A percentile compares a stretch with the other conserved stretches of the same genome.
Evolutionary conservation across 495 filamentous ascomycete genomes (phyloP).

Genomic region (Poronia punctata): DNA sequence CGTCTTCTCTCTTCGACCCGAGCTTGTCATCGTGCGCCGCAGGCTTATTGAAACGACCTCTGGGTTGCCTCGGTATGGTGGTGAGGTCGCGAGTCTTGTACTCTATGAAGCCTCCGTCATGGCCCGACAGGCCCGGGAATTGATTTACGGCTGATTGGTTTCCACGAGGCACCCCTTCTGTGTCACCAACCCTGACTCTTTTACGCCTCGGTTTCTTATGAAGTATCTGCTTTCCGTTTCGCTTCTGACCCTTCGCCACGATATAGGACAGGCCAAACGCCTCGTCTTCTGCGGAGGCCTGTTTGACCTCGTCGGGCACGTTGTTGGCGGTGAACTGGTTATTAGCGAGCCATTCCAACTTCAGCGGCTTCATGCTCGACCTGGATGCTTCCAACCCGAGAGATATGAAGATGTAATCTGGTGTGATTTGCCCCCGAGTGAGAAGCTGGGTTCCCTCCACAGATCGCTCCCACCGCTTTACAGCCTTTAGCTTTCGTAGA

Average conservation of each 20-base stretch:
- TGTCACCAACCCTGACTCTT: no score
- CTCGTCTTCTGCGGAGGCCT: conserved; percentile 17
- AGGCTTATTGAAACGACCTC: conserved; percentile 30
- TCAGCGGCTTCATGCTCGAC: conserved; percentile 15
- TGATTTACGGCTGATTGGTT: neutral
- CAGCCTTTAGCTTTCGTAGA: conserved; percentile 26
- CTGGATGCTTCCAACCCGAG: conserved; percentile 18
- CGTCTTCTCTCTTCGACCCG: conserved; percentile 35
- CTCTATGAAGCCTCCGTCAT: conserved; percentile 24
- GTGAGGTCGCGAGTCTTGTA: conserved; percentile 34
- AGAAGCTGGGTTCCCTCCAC: conserved; percentile 19
- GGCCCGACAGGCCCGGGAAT: neutral
- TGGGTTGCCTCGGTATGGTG: conserved; percentile 26
- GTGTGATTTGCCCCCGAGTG: conserved; percentile 17
- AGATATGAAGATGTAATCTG: conserved; percentile 30
- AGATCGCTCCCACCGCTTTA: conserved; percentile 36
- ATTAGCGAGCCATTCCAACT: conserved; percentile 26
- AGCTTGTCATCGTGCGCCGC: conserved; percentile 22
- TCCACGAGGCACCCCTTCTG: neutral
- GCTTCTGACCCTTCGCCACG: neutral
- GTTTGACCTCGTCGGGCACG: conserved; percentile 35
- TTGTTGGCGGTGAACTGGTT: conserved; percentile 34
- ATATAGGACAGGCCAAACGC: conserved; percentile 11
- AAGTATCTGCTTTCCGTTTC: neutral
- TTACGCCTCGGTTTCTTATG: no score